These are phyloP conservation scores for Fusarium ambrosium DNA, from an alignment of 2,329 filamentous ascomycete species.

Conservation along the genomic window DNA sequence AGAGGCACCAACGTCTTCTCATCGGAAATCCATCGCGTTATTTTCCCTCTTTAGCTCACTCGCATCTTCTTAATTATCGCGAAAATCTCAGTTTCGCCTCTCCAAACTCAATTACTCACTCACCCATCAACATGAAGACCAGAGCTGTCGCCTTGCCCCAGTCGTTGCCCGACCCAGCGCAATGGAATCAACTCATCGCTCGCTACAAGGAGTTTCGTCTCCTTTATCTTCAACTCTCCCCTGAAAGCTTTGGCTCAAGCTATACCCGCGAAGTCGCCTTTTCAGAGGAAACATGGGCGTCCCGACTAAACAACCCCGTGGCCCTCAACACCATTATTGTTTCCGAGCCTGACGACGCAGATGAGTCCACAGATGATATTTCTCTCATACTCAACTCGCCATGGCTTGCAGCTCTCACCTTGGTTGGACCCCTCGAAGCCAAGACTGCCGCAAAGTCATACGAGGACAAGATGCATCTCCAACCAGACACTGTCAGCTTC, in stretches of 20 bases:
- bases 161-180: neutral
- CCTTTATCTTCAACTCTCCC: conserved; percentile 17
- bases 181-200: conserved; percentile 15
- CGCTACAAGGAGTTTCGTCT: conserved; percentile 26
- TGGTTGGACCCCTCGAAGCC: conserved; percentile 22
- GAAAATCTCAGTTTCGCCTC: neutral
- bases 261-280: conserved; percentile 13
- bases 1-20: neutral
- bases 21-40: neutral
- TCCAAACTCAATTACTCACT: neutral
- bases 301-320: conserved; percentile 8
- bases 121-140: neutral
- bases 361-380: neutral
- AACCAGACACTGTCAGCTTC: neutral
- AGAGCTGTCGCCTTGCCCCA: conserved; percentile 3
- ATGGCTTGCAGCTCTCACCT: conserved; percentile 28
- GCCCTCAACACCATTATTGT: conserved; percentile 13
- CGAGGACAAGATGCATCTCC: conserved; percentile 1
- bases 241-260: conserved; percentile 28
- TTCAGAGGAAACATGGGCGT: conserved; percentile 7
- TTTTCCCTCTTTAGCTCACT: neutral
- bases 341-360: neutral
- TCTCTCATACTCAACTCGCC: conserved; percentile 2
- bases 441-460: neutral
- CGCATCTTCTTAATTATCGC: neutral